Base-by-base conservation (phyloP, 768 basidiomycete species). In the Xerocomellus amylosporus region DNA sequence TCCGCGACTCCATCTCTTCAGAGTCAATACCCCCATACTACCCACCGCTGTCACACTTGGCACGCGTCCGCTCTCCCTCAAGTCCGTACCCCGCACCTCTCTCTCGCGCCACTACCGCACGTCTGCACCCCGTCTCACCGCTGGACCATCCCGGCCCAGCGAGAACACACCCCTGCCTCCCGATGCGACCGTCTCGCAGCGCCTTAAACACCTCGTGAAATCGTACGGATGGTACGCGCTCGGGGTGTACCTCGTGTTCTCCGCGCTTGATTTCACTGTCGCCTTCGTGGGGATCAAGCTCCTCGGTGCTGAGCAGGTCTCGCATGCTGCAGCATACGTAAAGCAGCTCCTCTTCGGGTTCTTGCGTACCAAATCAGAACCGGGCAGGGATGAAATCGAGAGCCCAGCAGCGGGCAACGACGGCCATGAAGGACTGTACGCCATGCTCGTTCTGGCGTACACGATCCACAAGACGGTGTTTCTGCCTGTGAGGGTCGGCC, bases 161-260 rank as follows among this genome's bases (percentile, higher is more conserved):
- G 46, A 38, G 53, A 54, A 36, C 53, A 56, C 45, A 0, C 12
- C 52, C 24, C 69, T 78, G 1, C 81, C 81, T 8, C 75, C 81
- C 24, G 68, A 82, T 58, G 74, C 80, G 3, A 72, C 85, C 1
- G 75, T 92, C 52, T 83, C 87, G 1, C 82, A 88, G 68, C 81
- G 85, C 19, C 75, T 94, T 22, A 92, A 86, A 65, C 79, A 83
- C 61, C 87, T 98, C 54, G 86, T 94, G 55, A 94, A 89, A 67
- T 82, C 88, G 5, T 97, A 98, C 68, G 96, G 96, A 30, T 93
- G 91, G 90, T 96, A 95, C 67, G 93, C 97, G 19, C 79, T 98
- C 28, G 94, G 90, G 31, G 86, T 98, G 24, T 99, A 99, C 76
- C 41, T 87, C 58, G 66, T 86, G 46, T 68, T 98, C 51, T 81